Conservation (phyloP, 2,329 filamentous ascomycete genomes). For the Chrysoporthe deuterocubensis region DNA sequence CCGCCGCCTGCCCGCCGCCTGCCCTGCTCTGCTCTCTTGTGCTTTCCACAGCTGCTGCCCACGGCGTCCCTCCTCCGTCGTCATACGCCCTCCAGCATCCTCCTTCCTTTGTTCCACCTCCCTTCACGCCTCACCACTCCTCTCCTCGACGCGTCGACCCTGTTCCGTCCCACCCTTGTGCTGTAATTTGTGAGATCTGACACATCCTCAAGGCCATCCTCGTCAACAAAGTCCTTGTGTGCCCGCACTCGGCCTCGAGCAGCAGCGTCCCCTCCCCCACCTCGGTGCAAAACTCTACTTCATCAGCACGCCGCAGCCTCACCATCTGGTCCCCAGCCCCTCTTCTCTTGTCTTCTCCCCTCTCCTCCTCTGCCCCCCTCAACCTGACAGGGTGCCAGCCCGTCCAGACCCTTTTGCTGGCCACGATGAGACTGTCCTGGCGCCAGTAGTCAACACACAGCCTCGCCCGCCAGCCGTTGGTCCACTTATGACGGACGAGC, state of each 20-base stretch:
- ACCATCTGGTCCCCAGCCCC: neutral
- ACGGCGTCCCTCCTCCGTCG: neutral
- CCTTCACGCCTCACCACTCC: neutral
- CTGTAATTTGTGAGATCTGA: neutral
- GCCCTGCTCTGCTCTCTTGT: neutral
- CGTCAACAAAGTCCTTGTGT: slow-evolving; percentile 1
- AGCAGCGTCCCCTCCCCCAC: slow-evolving; percentile 26
- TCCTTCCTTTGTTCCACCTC: neutral
- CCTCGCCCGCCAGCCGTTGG: slow-evolving; percentile 1
- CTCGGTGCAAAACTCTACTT: slow-evolving; percentile 22
- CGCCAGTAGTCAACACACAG: slow-evolving; percentile 7
- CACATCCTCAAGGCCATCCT: neutral
- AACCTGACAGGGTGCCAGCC: neutral
- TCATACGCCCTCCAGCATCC: neutral
- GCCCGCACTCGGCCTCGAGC: neutral
- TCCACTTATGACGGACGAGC: slow-evolving; percentile 48
- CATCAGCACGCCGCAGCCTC: neutral
- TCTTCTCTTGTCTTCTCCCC: neutral
- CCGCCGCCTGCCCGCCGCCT: slow-evolving; percentile 8
- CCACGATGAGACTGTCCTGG: neutral
- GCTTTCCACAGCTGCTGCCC: slow-evolving; percentile 4
- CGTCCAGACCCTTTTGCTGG: neutral
- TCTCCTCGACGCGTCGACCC: neutral
- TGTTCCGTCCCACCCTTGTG: neutral
- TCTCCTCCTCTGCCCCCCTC: neutral